Percentiles rank a stretch among this genome's conserved stretches.
Conservation (phyloP, 1,284 basidiomycete genomes). For the Ganoderma lucidum region DNA sequence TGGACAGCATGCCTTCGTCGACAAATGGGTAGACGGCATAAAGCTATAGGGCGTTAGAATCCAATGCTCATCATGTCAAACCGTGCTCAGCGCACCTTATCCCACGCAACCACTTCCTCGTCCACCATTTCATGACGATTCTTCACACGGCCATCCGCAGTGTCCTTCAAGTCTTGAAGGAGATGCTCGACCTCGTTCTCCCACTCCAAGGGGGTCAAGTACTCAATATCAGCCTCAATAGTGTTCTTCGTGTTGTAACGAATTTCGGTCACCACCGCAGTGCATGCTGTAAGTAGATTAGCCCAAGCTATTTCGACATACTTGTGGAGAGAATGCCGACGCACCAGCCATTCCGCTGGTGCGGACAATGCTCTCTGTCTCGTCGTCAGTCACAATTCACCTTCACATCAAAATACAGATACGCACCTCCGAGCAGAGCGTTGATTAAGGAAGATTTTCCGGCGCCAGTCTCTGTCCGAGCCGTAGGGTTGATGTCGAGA, state of each 20-base stretch:
- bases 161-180: not conserved
- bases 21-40: not conserved
- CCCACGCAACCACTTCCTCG: conserved; percentile 2
- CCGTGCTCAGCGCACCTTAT: not conserved
- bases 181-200: not conserved
- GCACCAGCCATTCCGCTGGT: conserved; percentile 67
- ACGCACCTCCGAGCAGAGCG: conserved; percentile 52
- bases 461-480: conserved; percentile 54
- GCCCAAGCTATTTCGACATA: not conserved
- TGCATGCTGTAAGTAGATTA: conserved; percentile 45
- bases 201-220: not conserved
- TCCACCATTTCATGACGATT: not conserved
- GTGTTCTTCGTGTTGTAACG: conserved; percentile 51
- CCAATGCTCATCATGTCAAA: not conserved
- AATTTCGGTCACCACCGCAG: conserved; percentile 63
- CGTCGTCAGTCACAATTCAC: not conserved
- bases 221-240: not conserved
- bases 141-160: not conserved
- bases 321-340: not conserved
- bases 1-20: not conserved
- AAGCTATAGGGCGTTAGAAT: not conserved
- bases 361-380: conserved; percentile 57
- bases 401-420: not conserved
- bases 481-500: not conserved
- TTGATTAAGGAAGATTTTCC: conserved; percentile 64